Conservation (phyloP, 2,329 filamentous ascomycete genomes). For the Thelonectria olida region DNA sequence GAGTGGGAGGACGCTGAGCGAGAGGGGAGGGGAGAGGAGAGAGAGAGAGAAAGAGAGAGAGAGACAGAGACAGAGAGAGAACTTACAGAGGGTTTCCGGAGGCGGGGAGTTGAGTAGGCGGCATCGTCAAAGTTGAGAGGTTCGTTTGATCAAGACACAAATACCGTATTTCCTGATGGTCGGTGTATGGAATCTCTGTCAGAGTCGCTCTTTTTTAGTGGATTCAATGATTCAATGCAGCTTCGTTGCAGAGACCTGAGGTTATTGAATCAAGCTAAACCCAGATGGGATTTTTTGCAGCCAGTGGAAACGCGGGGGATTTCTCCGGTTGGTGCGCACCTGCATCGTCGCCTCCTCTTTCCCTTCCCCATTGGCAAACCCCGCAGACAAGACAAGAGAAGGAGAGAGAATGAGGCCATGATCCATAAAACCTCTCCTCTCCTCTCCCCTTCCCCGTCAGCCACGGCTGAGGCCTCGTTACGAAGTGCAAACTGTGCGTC, state of each 20-base stretch:
- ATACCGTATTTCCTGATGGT: background rate
- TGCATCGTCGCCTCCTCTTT: background rate
- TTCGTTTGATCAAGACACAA: too few relatives aligned
- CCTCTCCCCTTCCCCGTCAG: background rate
- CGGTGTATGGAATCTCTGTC: too few relatives aligned
- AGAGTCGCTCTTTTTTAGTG: too few relatives aligned
- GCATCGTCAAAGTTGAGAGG: constrained; percentile 42
- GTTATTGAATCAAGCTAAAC: background rate
- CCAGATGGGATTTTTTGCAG: background rate
- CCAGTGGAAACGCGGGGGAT: constrained; percentile 11
- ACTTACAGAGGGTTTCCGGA: constrained; percentile 60
- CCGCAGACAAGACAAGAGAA: too few relatives aligned
- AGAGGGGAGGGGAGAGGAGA: background rate
- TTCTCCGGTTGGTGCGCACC: background rate
- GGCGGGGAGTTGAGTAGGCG: constrained; percentile 56
- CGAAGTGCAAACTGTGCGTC: too few relatives aligned
- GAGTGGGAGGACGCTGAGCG: background rate
- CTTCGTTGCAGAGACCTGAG: too few relatives aligned
- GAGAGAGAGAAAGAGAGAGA: background rate
- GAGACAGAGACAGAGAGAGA: background rate
- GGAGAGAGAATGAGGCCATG: constrained; percentile 3
- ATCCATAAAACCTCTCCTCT: background rate
- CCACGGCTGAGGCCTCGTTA: too few relatives aligned
- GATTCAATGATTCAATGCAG: background rate
- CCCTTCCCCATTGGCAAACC: too few relatives aligned